Evolutionary conservation across 345 rosid genomes (phyloP), one percentile per base, ranked within the genome.

Genomic region (Eutrema yunnanense): DNA sequence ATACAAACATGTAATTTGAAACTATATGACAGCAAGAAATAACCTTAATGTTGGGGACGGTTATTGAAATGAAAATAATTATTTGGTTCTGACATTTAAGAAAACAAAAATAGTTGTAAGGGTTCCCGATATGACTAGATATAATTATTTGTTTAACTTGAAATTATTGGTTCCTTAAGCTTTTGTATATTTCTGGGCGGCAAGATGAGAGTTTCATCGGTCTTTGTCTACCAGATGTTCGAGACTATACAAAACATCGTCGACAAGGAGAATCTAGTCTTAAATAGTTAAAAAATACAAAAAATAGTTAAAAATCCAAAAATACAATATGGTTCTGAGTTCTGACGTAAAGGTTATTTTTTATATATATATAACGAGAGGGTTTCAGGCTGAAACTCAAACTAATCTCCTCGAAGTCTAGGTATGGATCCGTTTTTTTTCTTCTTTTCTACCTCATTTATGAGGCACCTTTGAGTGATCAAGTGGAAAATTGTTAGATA

Each of bases 211-310:
- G 43, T 33, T 19, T 26, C 22, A 32, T 41, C 62, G 38, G 75
- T 65, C 51, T 27, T 65, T 73, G 71, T 65, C 77, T 56, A 65
- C 34, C 58, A 29, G 32, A 34, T 64, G 76, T 34, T 73, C n/a
- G 16, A 41, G 47, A 53, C 69, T 30, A 41, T 43, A 52, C 11
- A n/a, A 72, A 72, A 72, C 55, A 34, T 52, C 40, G 12, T 53
- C 30, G 40, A n/a, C 41, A 54, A 4, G 26, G 48, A 63, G 33
- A 63, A 72, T 55, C 48, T 53, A 43, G 64, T 72, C 69, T 72
- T 33, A 37, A 49, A 36, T 5, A 22, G 22, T 22, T 22, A 22
- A 22, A 16, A 22, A 22, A 22, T 22, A 0, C 26, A 22, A 22
- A 22, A 22, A 22, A 22, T 22, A 19, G 22, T 19, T 19, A 19